Evolutionary conservation across 2,329 filamentous ascomycete genomes (phyloP), one percentile per base, ranked within the genome.

Genomic region (Curvularia hawaiiensis): DNA sequence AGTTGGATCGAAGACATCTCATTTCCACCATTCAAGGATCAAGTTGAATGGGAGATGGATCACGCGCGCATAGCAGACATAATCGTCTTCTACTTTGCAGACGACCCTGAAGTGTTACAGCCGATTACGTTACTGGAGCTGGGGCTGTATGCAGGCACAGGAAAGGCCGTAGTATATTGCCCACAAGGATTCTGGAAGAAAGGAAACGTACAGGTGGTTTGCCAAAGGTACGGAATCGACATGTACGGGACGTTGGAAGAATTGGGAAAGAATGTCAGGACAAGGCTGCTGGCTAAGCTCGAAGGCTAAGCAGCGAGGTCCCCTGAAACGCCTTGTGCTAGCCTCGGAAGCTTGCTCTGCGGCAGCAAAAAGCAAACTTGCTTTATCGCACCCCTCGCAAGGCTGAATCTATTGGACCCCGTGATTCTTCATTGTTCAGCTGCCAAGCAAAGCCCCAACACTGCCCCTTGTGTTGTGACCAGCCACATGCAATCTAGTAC

Each of bases 31-130:
- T 89, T 84, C 71, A 75, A 74, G n/a, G 77, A 84, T 55, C 86
- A 89, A 70, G 79, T 85, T 0, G 74, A 80, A 41, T 89, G 87
- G 86, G 87, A 89, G 70, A 79, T 89, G 39, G 80, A 84, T 41
- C 82, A 79, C 73, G 83, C 84, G 62, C 80, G 83, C 14, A 53
- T 61, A 1, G 84, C 85, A 0, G 80, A 84, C 68, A 62, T 88
- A 4, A 74, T 88, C 18, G 82, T 84, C 4, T 75, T 88, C 41
- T 84, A 83, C 62, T 85, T 88, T 20, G 44, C 49, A 54, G 18
- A 18, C 54, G 79, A 82, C 26, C 77, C 79, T 0, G 74, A 64
- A 1, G 84, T 82, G 0, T 69, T 77, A 48, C 83, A 85, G 8
- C 83, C 85, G 2, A 77, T 88, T 44, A 84, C 81, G 43, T 68